Percentiles rank a stretch among this genome's conserved stretches.
phyloP scores from a whole-genome alignment of 2,329 filamentous ascomycete genomes.

The Xylaria sp. region DNA sequence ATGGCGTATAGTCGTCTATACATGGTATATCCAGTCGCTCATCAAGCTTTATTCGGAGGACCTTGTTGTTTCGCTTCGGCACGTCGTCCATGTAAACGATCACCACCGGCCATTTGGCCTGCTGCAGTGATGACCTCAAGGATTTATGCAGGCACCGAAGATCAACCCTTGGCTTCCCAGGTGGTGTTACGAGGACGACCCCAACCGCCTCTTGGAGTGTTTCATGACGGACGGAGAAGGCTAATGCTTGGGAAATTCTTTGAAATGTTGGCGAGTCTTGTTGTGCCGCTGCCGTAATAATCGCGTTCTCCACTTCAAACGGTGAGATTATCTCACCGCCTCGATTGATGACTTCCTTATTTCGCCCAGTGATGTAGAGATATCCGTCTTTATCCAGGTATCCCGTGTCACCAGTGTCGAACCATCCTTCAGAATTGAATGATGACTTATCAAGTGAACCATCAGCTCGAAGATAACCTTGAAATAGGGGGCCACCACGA shows the following conservation, averaged over 20 bases:
- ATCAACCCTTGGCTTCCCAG: conserved; percentile 56
- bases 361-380: conserved; percentile 64
- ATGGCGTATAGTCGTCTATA: conserved; percentile 57
- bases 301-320: conserved; percentile 67
- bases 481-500: conserved; percentile 61
- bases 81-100: conserved; percentile 66
- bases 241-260: conserved; percentile 60
- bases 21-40: conserved; percentile 58
- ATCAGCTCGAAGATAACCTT: conserved; percentile 59
- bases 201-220: conserved; percentile 67
- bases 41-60: conserved; percentile 63
- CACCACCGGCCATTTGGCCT: conserved; percentile 63
- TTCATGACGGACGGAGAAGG: conserved; percentile 63
- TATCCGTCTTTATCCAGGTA: conserved; percentile 62
- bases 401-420: conserved; percentile 65
- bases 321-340: conserved; percentile 69
- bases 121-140: conserved; percentile 59
- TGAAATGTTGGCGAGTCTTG: conserved; percentile 57
- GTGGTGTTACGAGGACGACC: conserved; percentile 61
- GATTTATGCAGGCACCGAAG: conserved; percentile 60
- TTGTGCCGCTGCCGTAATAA: conserved; percentile 58
- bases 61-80: conserved; percentile 66
- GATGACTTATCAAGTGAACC: conserved; percentile 56
- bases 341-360: conserved; percentile 67
- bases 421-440: conserved; percentile 62